Conservation (phyloP, 352 stramenopile species). For the Pythium vanterpoolii region DNA sequence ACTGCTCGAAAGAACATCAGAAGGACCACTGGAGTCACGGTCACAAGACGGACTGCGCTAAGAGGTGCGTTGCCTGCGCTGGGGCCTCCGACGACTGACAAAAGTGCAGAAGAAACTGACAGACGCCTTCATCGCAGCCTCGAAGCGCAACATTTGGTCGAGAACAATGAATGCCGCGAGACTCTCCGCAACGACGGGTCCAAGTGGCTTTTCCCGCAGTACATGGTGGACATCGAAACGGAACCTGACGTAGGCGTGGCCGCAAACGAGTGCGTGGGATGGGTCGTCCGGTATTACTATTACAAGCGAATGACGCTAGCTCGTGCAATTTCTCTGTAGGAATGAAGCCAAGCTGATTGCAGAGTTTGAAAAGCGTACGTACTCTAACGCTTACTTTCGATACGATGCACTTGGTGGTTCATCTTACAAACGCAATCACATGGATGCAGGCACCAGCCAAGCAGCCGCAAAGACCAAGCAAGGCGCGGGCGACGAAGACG, state of each 20-base stretch:
- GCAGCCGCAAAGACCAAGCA: neutral
- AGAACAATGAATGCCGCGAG: slow-evolving; percentile 30
- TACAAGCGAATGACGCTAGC: too few species aligned
- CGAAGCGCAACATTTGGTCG: slow-evolving; percentile 35
- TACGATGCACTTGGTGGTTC: neutral
- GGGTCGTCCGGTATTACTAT: too few species aligned
- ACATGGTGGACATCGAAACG: slow-evolving; percentile 75
- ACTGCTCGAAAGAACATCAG: slow-evolving; percentile 76
- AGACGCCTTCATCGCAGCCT: too few species aligned
- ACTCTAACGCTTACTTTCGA: neutral
- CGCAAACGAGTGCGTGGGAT: slow-evolving; percentile 48
- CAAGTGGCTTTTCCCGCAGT: slow-evolving; percentile 74
- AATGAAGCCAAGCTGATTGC: slow-evolving; percentile 69
- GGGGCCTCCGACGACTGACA: too few species aligned
- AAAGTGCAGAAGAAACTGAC: too few species aligned
- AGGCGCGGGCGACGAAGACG: slow-evolving; percentile 23
- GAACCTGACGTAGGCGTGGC: slow-evolving; percentile 61
- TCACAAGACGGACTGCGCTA: slow-evolving; percentile 61
- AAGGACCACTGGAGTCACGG: slow-evolving; percentile 76
- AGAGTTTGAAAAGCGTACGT: slow-evolving; percentile 64
- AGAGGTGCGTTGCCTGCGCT: slow-evolving; percentile 62
- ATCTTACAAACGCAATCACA: neutral
- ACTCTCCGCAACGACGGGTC: slow-evolving; percentile 46
- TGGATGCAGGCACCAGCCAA: slow-evolving; percentile 12
- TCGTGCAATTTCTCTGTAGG: slow-evolving; percentile 15